phyloP scores from a whole-genome alignment of 108 stramenopile genomes.

The Pseudonitzschia delicatissima region DNA sequence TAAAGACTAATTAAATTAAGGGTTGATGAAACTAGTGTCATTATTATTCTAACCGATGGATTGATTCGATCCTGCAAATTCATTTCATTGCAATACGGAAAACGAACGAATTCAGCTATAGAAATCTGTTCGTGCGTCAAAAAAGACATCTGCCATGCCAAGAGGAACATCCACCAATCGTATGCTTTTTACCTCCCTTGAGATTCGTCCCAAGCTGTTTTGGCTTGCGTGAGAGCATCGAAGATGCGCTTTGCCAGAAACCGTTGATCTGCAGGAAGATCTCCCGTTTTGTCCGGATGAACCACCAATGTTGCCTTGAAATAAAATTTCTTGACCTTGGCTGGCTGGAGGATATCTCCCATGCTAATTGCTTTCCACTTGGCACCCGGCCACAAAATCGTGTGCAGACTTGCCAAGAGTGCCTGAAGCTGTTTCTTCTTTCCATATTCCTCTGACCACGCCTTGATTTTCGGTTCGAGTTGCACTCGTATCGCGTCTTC shows the following conservation, averaged over 20 bases:
- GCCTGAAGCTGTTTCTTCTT: slow-evolving; percentile 95
- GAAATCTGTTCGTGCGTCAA: too few relatives aligned
- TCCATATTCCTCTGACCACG: slow-evolving; percentile 89
- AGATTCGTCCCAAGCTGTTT: slow-evolving; percentile 67
- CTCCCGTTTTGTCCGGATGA: slow-evolving; percentile 91
- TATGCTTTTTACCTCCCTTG: background rate
- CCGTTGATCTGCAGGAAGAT: slow-evolving; percentile 82
- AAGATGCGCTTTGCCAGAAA: slow-evolving; percentile 94
- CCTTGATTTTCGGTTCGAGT: slow-evolving; percentile 83
- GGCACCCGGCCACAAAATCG: slow-evolving; percentile 85
- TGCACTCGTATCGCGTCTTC: slow-evolving; percentile 70
- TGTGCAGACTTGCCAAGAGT: slow-evolving; percentile 92
- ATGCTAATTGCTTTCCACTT: slow-evolving; percentile 91
- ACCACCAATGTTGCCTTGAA: slow-evolving; percentile 92
- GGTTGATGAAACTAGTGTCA: too few relatives aligned
- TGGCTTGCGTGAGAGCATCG: slow-evolving; percentile 90
- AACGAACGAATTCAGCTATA: too few relatives aligned
- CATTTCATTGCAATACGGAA: too few relatives aligned
- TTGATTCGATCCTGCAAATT: too few relatives aligned
- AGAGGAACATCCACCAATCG: too few relatives aligned
- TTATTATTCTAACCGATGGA: too few relatives aligned
- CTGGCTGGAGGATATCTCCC: slow-evolving; percentile 91
- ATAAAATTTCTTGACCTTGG: slow-evolving; percentile 85
- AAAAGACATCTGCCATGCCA: too few relatives aligned
- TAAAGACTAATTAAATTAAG: too few relatives aligned